phyloP scores from a whole-genome alignment of 768 basidiomycete genomes.

The Tylopilus rubrobrunneus region DNA sequence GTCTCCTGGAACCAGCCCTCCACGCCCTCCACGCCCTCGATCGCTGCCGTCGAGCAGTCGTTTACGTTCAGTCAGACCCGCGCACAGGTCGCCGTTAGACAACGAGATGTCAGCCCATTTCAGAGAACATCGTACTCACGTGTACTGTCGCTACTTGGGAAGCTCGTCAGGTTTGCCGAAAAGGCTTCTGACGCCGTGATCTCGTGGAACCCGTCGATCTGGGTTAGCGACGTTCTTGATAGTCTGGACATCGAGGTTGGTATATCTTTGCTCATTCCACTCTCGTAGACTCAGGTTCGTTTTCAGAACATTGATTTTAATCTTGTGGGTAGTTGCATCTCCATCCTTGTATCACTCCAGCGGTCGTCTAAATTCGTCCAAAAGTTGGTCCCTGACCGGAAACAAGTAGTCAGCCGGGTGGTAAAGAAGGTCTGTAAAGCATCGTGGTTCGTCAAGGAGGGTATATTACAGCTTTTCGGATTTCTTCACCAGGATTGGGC shows the following conservation, averaged over 20 bases:
- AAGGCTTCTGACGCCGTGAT: conserved; percentile 31
- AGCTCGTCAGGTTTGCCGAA: conserved; percentile 44
- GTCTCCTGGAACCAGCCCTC: too few relatives aligned
- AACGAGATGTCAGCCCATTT: conserved; percentile 27
- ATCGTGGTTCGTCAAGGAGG: neutral
- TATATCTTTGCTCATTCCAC: neutral
- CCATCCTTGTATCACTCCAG: conserved; percentile 54
- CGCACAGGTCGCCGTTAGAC: conserved; percentile 35
- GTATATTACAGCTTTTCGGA: conserved; percentile 51
- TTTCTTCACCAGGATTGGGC: conserved; percentile 68
- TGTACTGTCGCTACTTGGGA: conserved; percentile 47
- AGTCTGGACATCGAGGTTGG: conserved; percentile 56
- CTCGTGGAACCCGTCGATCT: conserved; percentile 59
- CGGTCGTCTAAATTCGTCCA: conserved; percentile 49
- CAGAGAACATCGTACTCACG: conserved; percentile 51
- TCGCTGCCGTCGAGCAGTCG: too few relatives aligned
- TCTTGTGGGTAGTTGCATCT: conserved; percentile 59
- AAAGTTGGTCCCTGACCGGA: conserved; percentile 49
- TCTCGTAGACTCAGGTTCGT: conserved; percentile 4
- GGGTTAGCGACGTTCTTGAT: conserved; percentile 56
- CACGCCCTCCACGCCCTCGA: too few relatives aligned
- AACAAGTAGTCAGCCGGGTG: conserved; percentile 55
- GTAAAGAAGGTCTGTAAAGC: conserved; percentile 41
- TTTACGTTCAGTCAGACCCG: too few relatives aligned
- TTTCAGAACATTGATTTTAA: conserved; percentile 49